Base-by-base conservation (phyloP, 768 basidiomycete genomes). In the Auriscalpium vulgare region DNA sequence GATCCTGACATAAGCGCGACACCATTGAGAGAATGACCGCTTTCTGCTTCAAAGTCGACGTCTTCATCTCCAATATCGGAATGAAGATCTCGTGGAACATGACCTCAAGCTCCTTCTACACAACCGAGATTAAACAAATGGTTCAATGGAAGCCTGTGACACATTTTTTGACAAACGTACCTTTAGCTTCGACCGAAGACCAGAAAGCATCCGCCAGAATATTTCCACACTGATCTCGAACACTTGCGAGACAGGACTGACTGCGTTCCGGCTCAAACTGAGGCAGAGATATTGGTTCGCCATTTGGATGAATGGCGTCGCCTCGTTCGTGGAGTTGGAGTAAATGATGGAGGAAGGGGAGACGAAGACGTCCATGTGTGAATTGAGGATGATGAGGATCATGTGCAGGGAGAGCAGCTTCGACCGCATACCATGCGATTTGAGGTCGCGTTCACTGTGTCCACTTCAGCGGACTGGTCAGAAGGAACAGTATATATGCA, bases 221-320 rank as follows among this genome's bases (percentile, higher is more conserved):
- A 98, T 97, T 73, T 98, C 97, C 50, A 97, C 95, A 65, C 92
- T 93, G 51, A 94, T 84, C 68, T 99, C 97, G 69, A 99, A 99
- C 13, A 99, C 95, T 69, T 95, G 95, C 2, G 88, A 87, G 8
- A 98, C 93, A 3, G 94, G 84, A 68, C 91, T 93, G 58, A 97
- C 90, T 48, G 95, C 95, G 67, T 98, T 99, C 54, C 97, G 81
- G 63, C 92, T 97, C 63, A 99, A 71, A 60, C 86, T 87, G 55
- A 97, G 72, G 67, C 95, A 97, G 46, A 99, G 81, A 72, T 98
- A 97, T 67, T 97, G 95, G 66, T 93, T 97, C 60, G 94, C 82
- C 14, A 93, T 95, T 67, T 97, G 92, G 52, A 91, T 78, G 69
- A 99, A 97, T 2, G 83, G 83, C 4, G 88, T 95, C 11, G 88